Evolutionary conservation across 257 asterid species (phyloP).

Genomic region (Parsonsia alboflavescens): DNA sequence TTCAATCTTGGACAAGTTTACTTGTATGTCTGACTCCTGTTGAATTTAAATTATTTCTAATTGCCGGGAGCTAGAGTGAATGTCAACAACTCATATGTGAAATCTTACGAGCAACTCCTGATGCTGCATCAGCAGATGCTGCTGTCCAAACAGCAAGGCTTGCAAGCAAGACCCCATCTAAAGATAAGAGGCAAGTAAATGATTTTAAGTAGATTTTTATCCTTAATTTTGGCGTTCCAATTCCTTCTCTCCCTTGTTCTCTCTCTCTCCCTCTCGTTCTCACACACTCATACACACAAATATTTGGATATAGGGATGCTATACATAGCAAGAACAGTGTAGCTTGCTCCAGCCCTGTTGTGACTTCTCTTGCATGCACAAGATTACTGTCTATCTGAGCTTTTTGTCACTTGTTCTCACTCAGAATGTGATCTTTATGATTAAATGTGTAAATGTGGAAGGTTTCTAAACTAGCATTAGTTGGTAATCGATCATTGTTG

Average conservation of each 20-base stretch:
- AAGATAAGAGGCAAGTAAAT: slow-evolving; percentile 81
- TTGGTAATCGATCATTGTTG: no score
- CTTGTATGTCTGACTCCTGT: slow-evolving; percentile 7
- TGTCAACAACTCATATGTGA: slow-evolving; percentile 99
- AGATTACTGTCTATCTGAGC: neutral
- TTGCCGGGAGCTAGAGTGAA: slow-evolving; percentile 65
- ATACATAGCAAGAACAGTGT: neutral
- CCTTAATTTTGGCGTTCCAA: slow-evolving; percentile 12
- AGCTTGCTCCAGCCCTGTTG: neutral
- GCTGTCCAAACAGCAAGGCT: slow-evolving; percentile 96
- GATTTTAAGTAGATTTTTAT: neutral
- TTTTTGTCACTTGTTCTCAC: neutral
- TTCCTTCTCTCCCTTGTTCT: slow-evolving; percentile 10
- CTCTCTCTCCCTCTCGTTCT: no score
- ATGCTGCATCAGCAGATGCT: slow-evolving; percentile 99
- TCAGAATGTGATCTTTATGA: neutral
- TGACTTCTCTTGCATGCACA: neutral
- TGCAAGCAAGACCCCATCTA: slow-evolving; percentile 81
- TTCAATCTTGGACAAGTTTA: neutral
- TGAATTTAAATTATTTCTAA: slow-evolving; percentile 6
- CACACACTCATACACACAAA: no score
- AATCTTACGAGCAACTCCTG: slow-evolving; percentile 99
- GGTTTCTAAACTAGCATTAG: neutral
- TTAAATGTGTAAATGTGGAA: neutral
- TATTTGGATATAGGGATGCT: neutral